Base-by-base conservation (phyloP, 148 eudicot genomes). In the Rhododendron henanense region DNA sequence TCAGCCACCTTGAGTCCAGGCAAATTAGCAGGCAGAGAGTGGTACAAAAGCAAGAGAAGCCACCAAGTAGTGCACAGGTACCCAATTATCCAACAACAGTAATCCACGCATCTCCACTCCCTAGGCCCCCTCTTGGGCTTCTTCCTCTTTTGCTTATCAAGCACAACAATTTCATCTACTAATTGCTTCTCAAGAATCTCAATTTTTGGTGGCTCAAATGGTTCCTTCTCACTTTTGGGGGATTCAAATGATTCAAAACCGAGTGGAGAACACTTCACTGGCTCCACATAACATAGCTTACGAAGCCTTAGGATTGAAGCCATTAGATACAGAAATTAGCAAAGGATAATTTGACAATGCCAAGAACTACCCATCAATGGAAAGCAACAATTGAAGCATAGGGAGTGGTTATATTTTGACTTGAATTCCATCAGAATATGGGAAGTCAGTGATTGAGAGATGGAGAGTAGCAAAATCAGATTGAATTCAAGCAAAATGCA, bases 81-180 rank as follows among this genome's bases (percentile, higher is more conserved):
- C 79, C 95, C 95, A 85, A 91, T 85, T 50, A 61, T 67, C 92
- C 93, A 89, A 78, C 90, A 93, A 83, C 95, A 93, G 2, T 79
- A 75, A 73, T 90, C 90, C 57, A 91, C 71, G 81, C 95, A 90
- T 83, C 85, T 85, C 91, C 92, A 89, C 57, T 83, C 85, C 74
- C 61, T 88, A 3, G 23, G 28, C 53, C n/a, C 69, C 69, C 67
- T 90, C 67, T 59, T 85, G 50, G 53, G 80, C 79, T 53, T 47
- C 59, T 74, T 79, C 76, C 74, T 83, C 53, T 80, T 63, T 23
- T 59, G 75, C 47, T 78, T 35, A 28, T 83, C 82, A 15, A 15
- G 51, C 73, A 47, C 50, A 47, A 48, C 85, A 10, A 39, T 53
- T 14, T 74, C 81, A 16, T 35, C 78, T 10, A 19, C 74, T 3